A percentile compares a stretch with the other conserved stretches of the same genome.
Evolutionary conservation across 805 yeast species (phyloP).

Genomic region (Ogataea kodamae): DNA sequence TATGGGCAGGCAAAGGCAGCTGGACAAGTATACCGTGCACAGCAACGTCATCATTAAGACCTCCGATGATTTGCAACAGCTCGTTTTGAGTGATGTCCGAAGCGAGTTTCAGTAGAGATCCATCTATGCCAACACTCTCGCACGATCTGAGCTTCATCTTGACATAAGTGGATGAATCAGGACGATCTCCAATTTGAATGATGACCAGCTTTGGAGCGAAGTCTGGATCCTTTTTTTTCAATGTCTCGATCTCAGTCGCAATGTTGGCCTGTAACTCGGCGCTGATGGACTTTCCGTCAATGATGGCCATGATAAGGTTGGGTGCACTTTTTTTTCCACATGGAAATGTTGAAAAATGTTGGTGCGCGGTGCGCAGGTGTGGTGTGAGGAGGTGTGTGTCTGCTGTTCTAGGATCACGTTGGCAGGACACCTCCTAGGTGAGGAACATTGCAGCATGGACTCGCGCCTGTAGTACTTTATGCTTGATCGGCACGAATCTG

Average conservation of each 20-base stretch:
- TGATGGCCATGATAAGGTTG: slow-evolving; percentile 31
- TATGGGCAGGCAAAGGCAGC: slow-evolving; percentile 79
- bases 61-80: slow-evolving; percentile 54
- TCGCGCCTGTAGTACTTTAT: no score
- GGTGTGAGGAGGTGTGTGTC: not conserved
- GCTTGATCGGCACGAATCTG: no score
- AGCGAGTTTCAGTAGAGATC: slow-evolving; percentile 61
- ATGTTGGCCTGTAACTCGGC: slow-evolving; percentile 47
- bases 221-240: slow-evolving; percentile 40
- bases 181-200: slow-evolving; percentile 85
- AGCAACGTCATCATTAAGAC: slow-evolving; percentile 66
- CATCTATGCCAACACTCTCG: slow-evolving; percentile 70
- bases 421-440: no score
- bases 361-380: slow-evolving; percentile 3
- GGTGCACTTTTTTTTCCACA: slow-evolving; percentile 5
- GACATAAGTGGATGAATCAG: slow-evolving; percentile 90
- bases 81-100: slow-evolving; percentile 59
- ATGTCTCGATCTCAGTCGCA: slow-evolving; percentile 44
- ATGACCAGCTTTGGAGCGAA: slow-evolving; percentile 78
- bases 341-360: slow-evolving; percentile 6
- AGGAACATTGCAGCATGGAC: no score
- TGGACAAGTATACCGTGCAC: slow-evolving; percentile 89
- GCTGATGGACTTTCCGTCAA: slow-evolving; percentile 60
- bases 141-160: slow-evolving; percentile 91
- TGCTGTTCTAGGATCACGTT: no score